phyloP scores from a whole-genome alignment of 1,284 basidiomycete species.

The Malassezia globosa region DNA sequence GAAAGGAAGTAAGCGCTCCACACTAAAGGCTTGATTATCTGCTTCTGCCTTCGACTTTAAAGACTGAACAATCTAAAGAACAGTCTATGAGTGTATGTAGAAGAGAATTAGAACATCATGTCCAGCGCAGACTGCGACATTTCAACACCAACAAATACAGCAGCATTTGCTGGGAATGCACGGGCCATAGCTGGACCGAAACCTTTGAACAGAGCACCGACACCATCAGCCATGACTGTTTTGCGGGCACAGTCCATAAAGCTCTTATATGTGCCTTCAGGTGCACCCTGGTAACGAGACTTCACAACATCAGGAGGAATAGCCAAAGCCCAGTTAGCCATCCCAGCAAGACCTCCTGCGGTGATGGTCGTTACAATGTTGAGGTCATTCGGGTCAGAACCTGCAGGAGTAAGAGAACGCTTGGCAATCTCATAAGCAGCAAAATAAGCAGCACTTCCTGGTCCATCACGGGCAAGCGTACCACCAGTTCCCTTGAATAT shows the following conservation, averaged over 20 bases:
- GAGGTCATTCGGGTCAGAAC: constrained; percentile 64
- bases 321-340: constrained; percentile 62
- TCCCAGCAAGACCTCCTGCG: constrained; percentile 85
- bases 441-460: constrained; percentile 94
- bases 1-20: not conserved
- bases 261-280: constrained; percentile 85
- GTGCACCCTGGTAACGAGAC: constrained; percentile 91
- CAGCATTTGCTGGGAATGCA: constrained; percentile 73
- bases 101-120: no score
- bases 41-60: not conserved
- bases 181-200: constrained; percentile 77
- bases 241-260: constrained; percentile 84
- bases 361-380: constrained; percentile 78
- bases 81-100: no score
- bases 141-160: constrained; percentile 82
- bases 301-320: constrained; percentile 55
- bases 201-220: constrained; percentile 84
- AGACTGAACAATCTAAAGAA: no score
- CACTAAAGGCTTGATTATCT: not conserved
- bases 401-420: constrained; percentile 62
- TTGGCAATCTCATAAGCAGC: constrained; percentile 92
- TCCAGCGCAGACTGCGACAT: constrained; percentile 64
- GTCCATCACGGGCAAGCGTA: constrained; percentile 85
- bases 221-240: constrained; percentile 82
- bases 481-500: constrained; percentile 87